phyloP scores from a whole-genome alignment of 352 stramenopile species.

The Pythium dissimile region DNA sequence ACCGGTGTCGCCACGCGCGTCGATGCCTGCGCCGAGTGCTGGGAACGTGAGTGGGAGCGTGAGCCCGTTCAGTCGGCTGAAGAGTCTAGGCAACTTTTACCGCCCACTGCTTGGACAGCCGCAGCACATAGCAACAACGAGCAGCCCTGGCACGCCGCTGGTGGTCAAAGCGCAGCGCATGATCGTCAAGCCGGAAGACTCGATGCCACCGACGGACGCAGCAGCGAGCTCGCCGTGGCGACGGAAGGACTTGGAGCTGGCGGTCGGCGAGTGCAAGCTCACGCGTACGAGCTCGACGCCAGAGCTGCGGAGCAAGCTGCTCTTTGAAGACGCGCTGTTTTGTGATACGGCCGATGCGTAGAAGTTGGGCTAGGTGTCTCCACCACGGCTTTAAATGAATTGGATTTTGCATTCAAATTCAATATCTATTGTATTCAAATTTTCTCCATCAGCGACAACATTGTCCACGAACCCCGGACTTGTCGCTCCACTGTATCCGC shows the following conservation, averaged over 20 bases:
- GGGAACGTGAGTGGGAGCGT: too few relatives aligned
- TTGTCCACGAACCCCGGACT: too few relatives aligned
- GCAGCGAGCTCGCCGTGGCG: slow-evolving; percentile 7
- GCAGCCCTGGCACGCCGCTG: slow-evolving; percentile 14
- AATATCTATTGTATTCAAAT: too few relatives aligned
- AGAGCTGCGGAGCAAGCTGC: slow-evolving; percentile 15
- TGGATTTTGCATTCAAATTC: too few relatives aligned
- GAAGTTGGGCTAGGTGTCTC: too few relatives aligned
- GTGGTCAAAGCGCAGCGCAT: slow-evolving; percentile 31
- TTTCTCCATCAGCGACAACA: too few relatives aligned
- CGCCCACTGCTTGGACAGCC: background rate
- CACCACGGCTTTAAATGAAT: too few relatives aligned
- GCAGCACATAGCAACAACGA: slow-evolving; percentile 1
- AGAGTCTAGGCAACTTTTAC: slow-evolving; percentile 15
- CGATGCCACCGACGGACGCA: background rate
- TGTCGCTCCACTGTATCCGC: too few relatives aligned
- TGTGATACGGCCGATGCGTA: background rate
- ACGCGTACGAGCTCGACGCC: slow-evolving; percentile 5
- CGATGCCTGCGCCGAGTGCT: background rate
- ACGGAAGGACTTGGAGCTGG: slow-evolving; percentile 15
- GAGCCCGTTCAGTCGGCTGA: slow-evolving; percentile 16
- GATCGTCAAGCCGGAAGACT: slow-evolving; percentile 33
- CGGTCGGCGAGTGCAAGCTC: background rate
- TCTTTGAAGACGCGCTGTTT: slow-evolving; percentile 15
- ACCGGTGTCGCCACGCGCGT: background rate